These are phyloP conservation scores for Begonia peltatifolia DNA, from an alignment of 306 rosid genomes.

Conservation along the genomic window DNA sequence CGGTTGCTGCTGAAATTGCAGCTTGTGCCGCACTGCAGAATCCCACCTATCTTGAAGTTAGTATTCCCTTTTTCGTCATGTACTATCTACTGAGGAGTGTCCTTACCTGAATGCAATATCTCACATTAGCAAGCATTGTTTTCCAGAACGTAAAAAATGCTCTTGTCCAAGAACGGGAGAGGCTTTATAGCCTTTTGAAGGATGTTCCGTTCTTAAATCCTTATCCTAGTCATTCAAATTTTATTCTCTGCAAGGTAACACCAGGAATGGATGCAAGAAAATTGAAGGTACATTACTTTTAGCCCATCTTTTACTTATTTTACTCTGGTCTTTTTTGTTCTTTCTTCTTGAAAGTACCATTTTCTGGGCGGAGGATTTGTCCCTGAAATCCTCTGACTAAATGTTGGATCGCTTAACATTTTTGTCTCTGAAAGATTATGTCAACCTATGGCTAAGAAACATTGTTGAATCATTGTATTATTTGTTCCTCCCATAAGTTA, in stretches of 20 bases:
- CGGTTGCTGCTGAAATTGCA: conserved; percentile 90
- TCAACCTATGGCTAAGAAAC: too few relatives aligned
- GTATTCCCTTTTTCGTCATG: too few relatives aligned
- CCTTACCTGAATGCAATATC: conserved; percentile 5
- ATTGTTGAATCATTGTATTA: too few relatives aligned
- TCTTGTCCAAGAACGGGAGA: conserved; percentile 62
- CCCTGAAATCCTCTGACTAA: too few relatives aligned
- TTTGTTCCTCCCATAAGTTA: too few relatives aligned
- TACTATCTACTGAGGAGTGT: too few relatives aligned
- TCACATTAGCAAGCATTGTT: conserved; percentile 17
- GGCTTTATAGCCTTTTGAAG: conserved; percentile 56
- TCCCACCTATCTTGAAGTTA: conserved; percentile 77
- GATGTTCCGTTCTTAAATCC: conserved; percentile 67
- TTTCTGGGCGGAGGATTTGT: too few relatives aligned
- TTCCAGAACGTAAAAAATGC: conserved; percentile 69
- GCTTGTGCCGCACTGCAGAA: conserved; percentile 89
- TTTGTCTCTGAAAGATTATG: too few relatives aligned
- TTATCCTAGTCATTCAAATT: conserved; percentile 82
- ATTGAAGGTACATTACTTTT: conserved; percentile 44
- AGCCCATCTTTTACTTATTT: too few relatives aligned
- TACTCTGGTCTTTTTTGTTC: too few relatives aligned
- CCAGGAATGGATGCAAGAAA: conserved; percentile 77
- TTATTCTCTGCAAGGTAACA: conserved; percentile 84
- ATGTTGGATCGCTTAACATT: too few relatives aligned
- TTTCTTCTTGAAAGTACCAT: too few relatives aligned